phyloP scores from a whole-genome alignment of 805 yeast species.

The Jamesozyma spencerorum region DNA sequence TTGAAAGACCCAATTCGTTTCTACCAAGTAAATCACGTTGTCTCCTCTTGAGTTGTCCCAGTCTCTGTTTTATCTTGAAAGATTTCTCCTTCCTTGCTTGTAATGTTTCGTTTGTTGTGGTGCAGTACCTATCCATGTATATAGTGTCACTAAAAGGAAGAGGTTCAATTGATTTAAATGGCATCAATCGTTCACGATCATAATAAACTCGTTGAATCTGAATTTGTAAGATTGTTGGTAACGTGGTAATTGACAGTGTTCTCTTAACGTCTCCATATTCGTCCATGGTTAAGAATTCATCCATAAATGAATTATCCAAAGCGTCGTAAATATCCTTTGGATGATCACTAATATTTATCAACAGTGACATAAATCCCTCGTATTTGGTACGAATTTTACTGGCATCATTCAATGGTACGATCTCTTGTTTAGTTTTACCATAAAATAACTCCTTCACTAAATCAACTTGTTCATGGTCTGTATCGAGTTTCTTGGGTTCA shows the following conservation, averaged over 20 bases:
- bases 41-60: constrained; percentile 36
- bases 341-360: constrained; percentile 80
- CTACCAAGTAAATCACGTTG: constrained; percentile 35
- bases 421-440: constrained; percentile 75
- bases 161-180: constrained; percentile 76
- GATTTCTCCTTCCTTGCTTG: constrained; percentile 47
- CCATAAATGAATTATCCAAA: constrained; percentile 68
- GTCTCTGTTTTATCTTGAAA: constrained; percentile 48
- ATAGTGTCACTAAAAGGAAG: constrained; percentile 69
- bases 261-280: constrained; percentile 66
- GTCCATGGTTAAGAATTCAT: constrained; percentile 55
- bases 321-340: constrained; percentile 89
- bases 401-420: constrained; percentile 40
- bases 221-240: constrained; percentile 79
- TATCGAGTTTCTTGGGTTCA: constrained; percentile 54
- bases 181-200: constrained; percentile 61
- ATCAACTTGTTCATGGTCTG: constrained; percentile 76
- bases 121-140: constrained; percentile 82
- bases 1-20: constrained; percentile 43
- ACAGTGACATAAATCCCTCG: constrained; percentile 72
- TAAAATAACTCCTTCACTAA: constrained; percentile 70
- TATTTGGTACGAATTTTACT: constrained; percentile 39
- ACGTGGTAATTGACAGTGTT: constrained; percentile 55
- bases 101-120: constrained; percentile 50
- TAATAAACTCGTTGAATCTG: constrained; percentile 92